Conservation (phyloP, 805 yeast genomes). For the Metschnikowia drakensbergensis region DNA sequence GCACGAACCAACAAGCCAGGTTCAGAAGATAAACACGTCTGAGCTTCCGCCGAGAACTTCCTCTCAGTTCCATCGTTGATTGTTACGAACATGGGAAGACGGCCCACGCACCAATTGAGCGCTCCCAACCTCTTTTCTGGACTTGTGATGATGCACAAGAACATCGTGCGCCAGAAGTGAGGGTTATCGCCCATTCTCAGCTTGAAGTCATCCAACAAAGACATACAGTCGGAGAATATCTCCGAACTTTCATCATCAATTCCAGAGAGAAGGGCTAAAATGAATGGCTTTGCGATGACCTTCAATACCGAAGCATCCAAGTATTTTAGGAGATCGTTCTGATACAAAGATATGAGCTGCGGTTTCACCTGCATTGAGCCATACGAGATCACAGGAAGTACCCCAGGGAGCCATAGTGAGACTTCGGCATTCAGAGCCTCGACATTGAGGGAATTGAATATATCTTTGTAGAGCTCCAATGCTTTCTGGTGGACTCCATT, state of each 20-base stretch:
- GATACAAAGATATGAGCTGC: slow-evolving; percentile 60
- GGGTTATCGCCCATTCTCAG: slow-evolving; percentile 56
- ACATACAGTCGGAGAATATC: slow-evolving; percentile 58
- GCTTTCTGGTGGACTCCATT: slow-evolving; percentile 95
- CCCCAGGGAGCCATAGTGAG: slow-evolving; percentile 86
- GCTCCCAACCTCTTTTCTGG: slow-evolving; percentile 84
- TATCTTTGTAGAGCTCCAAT: slow-evolving; percentile 65
- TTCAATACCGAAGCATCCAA: slow-evolving; percentile 40
- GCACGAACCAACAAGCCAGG: slow-evolving; percentile 77
- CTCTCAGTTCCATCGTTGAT: slow-evolving; percentile 20
- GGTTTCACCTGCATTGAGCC: slow-evolving; percentile 90
- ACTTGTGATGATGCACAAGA: slow-evolving; percentile 68
- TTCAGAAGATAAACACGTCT: slow-evolving; percentile 65
- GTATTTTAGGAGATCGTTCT: slow-evolving; percentile 44
- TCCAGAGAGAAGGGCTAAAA: slow-evolving; percentile 77
- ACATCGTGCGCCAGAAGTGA: slow-evolving; percentile 84
- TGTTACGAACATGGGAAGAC: slow-evolving; percentile 58
- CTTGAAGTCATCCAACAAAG: slow-evolving; percentile 58
- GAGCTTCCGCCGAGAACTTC: slow-evolving; percentile 29
- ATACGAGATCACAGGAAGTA: slow-evolving; percentile 83
- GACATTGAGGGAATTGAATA: slow-evolving; percentile 61
- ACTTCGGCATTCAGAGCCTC: slow-evolving; percentile 53
- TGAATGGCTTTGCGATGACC: slow-evolving; percentile 60
- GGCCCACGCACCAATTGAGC: slow-evolving; percentile 63
- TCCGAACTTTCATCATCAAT: slow-evolving; percentile 92